Evolutionary conservation across 805 yeast species (phyloP).

Genomic region (Wickerhamomyces subpelliculosus): DNA sequence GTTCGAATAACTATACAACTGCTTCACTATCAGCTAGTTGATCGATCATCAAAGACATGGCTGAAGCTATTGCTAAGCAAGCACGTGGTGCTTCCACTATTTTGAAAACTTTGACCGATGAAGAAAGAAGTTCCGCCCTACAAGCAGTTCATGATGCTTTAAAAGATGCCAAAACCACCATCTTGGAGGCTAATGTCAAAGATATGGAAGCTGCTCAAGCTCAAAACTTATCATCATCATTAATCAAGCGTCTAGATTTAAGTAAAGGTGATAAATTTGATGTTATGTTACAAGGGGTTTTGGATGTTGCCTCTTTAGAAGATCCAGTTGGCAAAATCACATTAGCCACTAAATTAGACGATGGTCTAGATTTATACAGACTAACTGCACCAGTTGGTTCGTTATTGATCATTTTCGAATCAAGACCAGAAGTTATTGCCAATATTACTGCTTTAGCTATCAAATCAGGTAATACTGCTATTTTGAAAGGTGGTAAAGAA

Average conservation of each 20-base stretch:
- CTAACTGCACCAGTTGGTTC: conserved; percentile 95
- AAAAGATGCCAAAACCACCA: conserved; percentile 46
- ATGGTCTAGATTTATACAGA: conserved; percentile 76
- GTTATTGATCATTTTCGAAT: conserved; percentile 84
- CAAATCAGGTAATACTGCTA: conserved; percentile 95
- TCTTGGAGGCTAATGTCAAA: conserved; percentile 63
- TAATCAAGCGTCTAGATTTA: conserved; percentile 80
- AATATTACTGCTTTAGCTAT: conserved; percentile 93
- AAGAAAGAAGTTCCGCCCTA: conserved; percentile 67
- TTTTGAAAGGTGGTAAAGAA: conserved; percentile 96
- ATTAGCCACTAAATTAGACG: conserved; percentile 79
- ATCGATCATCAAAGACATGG: no score
- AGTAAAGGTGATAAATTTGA: conserved; percentile 81
- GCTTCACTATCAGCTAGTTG: no score
- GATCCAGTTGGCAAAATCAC: conserved; percentile 93
- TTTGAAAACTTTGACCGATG: conserved; percentile 70
- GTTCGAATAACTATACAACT: no score
- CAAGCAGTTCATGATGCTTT: conserved; percentile 67
- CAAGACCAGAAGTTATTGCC: conserved; percentile 98
- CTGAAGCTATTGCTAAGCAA: conserved; percentile 69
- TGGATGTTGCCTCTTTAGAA: conserved; percentile 81
- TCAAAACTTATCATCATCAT: conserved; percentile 57
- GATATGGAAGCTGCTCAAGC: conserved; percentile 68
- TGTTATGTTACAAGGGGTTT: conserved; percentile 88
- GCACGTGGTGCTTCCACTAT: conserved; percentile 82